Conservation (phyloP, 2,329 filamentous ascomycete genomes). For the Rhytidhysteron rufulum region DNA sequence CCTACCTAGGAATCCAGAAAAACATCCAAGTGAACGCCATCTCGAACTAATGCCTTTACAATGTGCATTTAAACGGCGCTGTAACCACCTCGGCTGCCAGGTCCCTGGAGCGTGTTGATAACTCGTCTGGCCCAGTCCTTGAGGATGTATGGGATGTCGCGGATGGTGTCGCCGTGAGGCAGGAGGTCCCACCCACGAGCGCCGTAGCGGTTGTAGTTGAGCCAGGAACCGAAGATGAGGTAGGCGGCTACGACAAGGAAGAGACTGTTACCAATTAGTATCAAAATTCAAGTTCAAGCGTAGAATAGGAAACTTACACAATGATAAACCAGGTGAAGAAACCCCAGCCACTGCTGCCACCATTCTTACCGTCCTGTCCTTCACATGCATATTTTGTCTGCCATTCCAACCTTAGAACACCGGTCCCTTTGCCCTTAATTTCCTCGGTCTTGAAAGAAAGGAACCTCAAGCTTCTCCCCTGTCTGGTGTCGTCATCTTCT, state of each 20-base stretch:
- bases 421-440: constrained; percentile 46
- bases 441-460: constrained; percentile 62
- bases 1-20: background rate
- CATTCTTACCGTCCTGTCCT: constrained; percentile 42
- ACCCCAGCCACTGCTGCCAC: constrained; percentile 63
- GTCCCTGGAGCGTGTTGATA: constrained; percentile 77
- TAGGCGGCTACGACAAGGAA: constrained; percentile 86
- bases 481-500: constrained; percentile 22
- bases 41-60: no score
- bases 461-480: constrained; percentile 64
- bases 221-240: constrained; percentile 96
- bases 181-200: constrained; percentile 92
- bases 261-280: no score
- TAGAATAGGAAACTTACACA: constrained; percentile 61
- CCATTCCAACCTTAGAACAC: constrained; percentile 76
- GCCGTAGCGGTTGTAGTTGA: constrained; percentile 97
- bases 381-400: constrained; percentile 79
- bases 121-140: constrained; percentile 83
- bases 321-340: constrained; percentile 98
- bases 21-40: no score
- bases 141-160: constrained; percentile 86
- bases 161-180: constrained; percentile 86
- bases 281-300: constrained; percentile 1
- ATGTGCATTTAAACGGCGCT: constrained; percentile 90
- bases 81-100: constrained; percentile 84